Base-by-base conservation (phyloP, 768 basidiomycete genomes). In the Rhizopogon vesiculosus region DNA sequence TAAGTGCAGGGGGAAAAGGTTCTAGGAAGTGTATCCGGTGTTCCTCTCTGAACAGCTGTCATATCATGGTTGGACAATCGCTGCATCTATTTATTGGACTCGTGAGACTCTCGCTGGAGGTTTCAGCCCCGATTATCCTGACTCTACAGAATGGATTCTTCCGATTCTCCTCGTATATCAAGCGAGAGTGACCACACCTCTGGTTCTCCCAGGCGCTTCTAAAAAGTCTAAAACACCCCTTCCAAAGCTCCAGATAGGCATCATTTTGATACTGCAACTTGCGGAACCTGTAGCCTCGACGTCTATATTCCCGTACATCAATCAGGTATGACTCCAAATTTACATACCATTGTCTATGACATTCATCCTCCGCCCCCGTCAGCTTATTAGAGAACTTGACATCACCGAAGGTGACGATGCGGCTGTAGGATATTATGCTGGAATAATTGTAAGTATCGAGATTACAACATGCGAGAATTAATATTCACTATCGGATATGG, bases 361-460 rank as follows among this genome's bases (percentile, higher is more conserved):
- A 12, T 38, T 4, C 13, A 38, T 9, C 4, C 5, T 13, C 12
- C 35, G 35, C 35, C 13, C 12, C 35, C 5, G 35, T 45, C 53
- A 86, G 85, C 75, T 86, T 22, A 76, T 87, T 38, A 72, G 78
- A 28, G 84, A 84, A 59, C 72, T 85, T 18, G 83, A 78, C 40
- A 73, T 87, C 31, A 85, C 82, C 3, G 80, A 79, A 19, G 85
- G 85, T 22, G 83, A 87, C 56, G 77, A 82, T 44, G 73, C 74
- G 52, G 83, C 82, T 69, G 81, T 85, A 3, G 86, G 86, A 29
- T 87, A 86, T 60, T 87, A 87, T 62, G 84, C 82, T 19, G 85
- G 83, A 35, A 60, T 86, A 22, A 65, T 70, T 50, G 82, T 86
- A 54, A 70, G 84, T 61, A 42, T 59, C 48, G 13, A 54, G 28